Evolutionary conservation across 176 grass and related monocot genomes (phyloP), one percentile per base, ranked within the genome.

Genomic region (Otatea glauca): DNA sequence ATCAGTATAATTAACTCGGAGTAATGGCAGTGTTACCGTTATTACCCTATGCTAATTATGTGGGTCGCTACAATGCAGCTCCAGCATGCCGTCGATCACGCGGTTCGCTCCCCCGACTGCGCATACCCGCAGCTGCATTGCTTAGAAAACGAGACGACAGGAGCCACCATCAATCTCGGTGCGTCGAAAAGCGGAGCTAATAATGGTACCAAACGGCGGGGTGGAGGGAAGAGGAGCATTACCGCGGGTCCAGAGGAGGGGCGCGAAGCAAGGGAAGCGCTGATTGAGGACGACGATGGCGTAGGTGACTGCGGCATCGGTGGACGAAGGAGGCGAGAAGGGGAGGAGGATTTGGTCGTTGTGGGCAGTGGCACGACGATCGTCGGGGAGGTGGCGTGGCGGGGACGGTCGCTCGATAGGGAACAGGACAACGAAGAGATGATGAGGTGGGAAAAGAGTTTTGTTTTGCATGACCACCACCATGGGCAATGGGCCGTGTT

Each of bases 71-170:
- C n/a, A n/a, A n/a, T n/a, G n/a, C n/a, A 29, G 78, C 37, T 88
- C 48, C 43, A 92, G 96, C 91, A 98, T 92, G 77, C 81, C 85
- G 63, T 98, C 92, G 71, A 87, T 90, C 24, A 98, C 4, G 79
- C 91, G 87, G 87, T 98, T 98, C 29, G 96, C 91, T 58, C 92
- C 96, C 56, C 96, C 96, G 77, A 95, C 96, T 24, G 96, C 96
- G 82, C 93, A 98, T 37, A 95, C 77, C 80, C 92, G 81, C 82
- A 92, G 18, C 56, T 66, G 63, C 78, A 93, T 93, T 98, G 96
- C 80, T 53, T 75, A 0, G 16, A 7, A 37, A 50, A 84, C 10
- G 60, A 63, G 3, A 18, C 35, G 56, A 11, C 59, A 44, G 23
- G 6, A 44, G 65, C 12, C 24, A 58, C 17, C 17, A 3, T 65